These are phyloP conservation scores for Gonapodya sp. DNA, from an alignment of 192 early-diverging fungal genomes.

Conservation along the genomic window DNA sequence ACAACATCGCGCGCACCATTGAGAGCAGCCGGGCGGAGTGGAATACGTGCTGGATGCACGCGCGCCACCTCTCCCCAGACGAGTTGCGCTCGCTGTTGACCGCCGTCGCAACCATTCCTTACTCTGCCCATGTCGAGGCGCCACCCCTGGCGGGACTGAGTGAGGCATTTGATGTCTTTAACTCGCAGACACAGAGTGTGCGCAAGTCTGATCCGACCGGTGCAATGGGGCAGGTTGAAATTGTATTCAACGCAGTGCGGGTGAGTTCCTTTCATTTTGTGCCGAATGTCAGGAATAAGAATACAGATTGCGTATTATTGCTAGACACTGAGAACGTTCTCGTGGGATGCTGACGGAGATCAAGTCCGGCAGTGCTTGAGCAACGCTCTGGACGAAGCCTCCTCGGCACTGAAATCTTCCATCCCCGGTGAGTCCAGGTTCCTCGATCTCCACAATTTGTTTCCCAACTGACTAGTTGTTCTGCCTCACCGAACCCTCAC, in stretches of 20 bases:
- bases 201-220: background rate
- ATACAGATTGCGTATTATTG: conserved; percentile 3
- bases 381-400: conserved; percentile 10
- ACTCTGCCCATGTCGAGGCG: conserved; percentile 11
- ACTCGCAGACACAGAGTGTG: conserved; percentile 9
- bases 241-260: conserved; percentile 21
- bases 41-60: conserved; percentile 15
- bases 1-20: conserved; percentile 3
- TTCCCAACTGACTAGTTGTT: background rate
- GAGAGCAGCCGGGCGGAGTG: conserved; percentile 4
- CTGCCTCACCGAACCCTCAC: background rate
- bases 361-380: conserved; percentile 15
- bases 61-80: conserved; percentile 6
- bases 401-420: conserved; percentile 2
- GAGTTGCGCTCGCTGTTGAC: conserved; percentile 12
- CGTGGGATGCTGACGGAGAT: conserved; percentile 15
- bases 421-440: background rate
- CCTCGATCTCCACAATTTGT: background rate
- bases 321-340: conserved; percentile 23
- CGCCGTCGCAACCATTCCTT: conserved; percentile 17
- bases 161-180: conserved; percentile 13
- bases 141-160: conserved; percentile 9
- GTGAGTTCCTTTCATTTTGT: conserved; percentile 14
- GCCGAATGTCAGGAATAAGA: background rate
- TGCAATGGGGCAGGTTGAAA: conserved; percentile 14